Evolutionary conservation across 1,139 yeast species (phyloP), one percentile per base, ranked within the genome.

Genomic region (Debaryomyces singareniensis): DNA sequence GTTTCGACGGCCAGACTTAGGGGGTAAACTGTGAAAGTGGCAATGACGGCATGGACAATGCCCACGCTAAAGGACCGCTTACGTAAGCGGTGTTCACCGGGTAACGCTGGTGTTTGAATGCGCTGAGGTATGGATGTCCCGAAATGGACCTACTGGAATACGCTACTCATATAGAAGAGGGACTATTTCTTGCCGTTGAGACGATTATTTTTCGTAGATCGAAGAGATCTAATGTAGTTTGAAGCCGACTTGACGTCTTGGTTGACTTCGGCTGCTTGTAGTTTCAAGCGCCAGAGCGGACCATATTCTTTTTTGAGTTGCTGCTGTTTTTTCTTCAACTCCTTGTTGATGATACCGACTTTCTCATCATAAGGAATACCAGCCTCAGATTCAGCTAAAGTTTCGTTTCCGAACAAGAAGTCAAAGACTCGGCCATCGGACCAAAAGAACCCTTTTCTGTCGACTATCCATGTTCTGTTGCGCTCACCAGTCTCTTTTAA

Each of bases 351-450:
- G 7, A 64, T 58, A 5, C 70, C 71, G 34, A 65, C 49, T 40
- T 67, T 70, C 38, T 62, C 68, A 43, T 82, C 89, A 43, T 80
- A 78, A 3, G 83, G 76, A 34, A 79, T 64, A 1, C 91, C 91
- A 27, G 75, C 77, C 51, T 83, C 91, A 3, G 93, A 87, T 35
- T 72, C 82, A 13, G 78, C 81, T 14, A 84, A 51, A 1, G 84
- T 58, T 49, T 84, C 94, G 45, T 82, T 79, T 20, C 94, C 93
- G 45, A 85, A 81, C 16, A 85, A 47, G 33, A 75, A 73, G 53
- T 85, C 95, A 55, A 79, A 81, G 2, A 85, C 82, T 35, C 95
- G 66, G 5, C 95, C 95, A 51, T 85, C 95, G 20, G 91, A 86
- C 95, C 95, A 85, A 58, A 83, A 85, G 66, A 62, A 83, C 12